Conservation (phyloP, 805 yeast species). For the Isabelozyma rhagii region DNA sequence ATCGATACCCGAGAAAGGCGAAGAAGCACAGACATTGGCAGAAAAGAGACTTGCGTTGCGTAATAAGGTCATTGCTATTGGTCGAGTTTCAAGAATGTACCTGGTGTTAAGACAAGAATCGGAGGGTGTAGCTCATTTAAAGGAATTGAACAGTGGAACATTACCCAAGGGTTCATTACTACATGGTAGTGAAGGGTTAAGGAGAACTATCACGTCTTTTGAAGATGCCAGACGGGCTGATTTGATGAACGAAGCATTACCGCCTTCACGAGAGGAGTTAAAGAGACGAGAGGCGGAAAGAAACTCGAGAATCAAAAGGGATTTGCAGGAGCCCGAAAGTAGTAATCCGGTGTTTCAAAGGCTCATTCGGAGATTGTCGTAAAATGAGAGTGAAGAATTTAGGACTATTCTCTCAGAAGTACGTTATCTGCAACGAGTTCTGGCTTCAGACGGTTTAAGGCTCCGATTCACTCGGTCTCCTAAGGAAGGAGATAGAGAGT, state of each 20-base stretch:
- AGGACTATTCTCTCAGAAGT: too few species aligned
- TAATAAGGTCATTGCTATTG: conserved; percentile 91
- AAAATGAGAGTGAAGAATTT: background rate
- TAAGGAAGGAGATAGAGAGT: too few species aligned
- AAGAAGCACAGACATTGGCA: conserved; percentile 25
- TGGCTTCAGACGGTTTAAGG: too few species aligned
- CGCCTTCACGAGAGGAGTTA: conserved; percentile 69
- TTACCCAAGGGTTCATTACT: conserved; percentile 84
- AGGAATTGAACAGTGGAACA: conserved; percentile 66
- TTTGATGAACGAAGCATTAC: conserved; percentile 79
- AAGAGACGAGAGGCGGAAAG: conserved; percentile 44
- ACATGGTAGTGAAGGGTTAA: conserved; percentile 79
- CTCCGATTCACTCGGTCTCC: too few species aligned
- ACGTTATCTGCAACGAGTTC: too few species aligned
- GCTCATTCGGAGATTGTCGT: conserved; percentile 34
- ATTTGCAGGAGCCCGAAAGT: conserved; percentile 25
- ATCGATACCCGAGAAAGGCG: conserved; percentile 4
- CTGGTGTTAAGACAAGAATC: conserved; percentile 83
- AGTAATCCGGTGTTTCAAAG: conserved; percentile 37
- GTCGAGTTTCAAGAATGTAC: conserved; percentile 92
- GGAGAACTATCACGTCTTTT: conserved; percentile 64
- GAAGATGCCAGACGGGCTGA: conserved; percentile 84
- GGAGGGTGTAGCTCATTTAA: conserved; percentile 79
- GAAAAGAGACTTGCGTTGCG: conserved; percentile 54
- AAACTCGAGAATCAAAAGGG: conserved; percentile 39